phyloP scores from a whole-genome alignment of 805 yeast genomes.

The Schwanniomyces vanrijiae region DNA sequence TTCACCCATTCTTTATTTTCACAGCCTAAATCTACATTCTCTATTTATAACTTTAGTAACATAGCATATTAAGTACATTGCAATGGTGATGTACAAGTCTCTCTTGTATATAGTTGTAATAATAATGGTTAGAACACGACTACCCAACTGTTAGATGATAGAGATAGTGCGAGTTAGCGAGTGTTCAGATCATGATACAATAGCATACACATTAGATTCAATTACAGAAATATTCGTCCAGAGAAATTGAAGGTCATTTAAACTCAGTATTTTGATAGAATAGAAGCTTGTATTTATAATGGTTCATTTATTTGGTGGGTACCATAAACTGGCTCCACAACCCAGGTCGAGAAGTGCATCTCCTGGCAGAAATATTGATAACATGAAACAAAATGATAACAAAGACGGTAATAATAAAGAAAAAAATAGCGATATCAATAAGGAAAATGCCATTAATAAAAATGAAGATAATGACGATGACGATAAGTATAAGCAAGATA shows the following conservation, averaged over 20 bases:
- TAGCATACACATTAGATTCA: neutral
- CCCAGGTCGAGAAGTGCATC: slow-evolving; percentile 1
- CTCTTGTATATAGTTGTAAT: neutral
- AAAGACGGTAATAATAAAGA: neutral
- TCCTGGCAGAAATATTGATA: neutral
- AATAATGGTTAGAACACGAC: neutral
- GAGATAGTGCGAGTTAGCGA: neutral
- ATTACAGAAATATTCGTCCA: neutral
- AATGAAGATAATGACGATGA: slow-evolving; percentile 1
- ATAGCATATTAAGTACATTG: neutral
- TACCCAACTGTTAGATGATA: neutral
- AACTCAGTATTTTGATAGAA: neutral
- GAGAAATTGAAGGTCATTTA: neutral
- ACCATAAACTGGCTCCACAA: neutral
- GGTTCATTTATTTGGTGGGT: slow-evolving; percentile 7
- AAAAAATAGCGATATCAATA: neutral
- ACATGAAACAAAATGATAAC: neutral
- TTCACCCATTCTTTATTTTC: neutral
- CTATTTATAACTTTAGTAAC: neutral
- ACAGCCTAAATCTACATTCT: neutral
- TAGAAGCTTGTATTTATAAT: neutral
- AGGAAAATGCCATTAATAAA: neutral
- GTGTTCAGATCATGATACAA: neutral
- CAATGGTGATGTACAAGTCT: neutral
- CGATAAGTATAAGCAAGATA: slow-evolving; percentile 6